Base-by-base conservation (phyloP, 2,329 filamentous ascomycete species). In the Neocatenulostroma microsporum region DNA sequence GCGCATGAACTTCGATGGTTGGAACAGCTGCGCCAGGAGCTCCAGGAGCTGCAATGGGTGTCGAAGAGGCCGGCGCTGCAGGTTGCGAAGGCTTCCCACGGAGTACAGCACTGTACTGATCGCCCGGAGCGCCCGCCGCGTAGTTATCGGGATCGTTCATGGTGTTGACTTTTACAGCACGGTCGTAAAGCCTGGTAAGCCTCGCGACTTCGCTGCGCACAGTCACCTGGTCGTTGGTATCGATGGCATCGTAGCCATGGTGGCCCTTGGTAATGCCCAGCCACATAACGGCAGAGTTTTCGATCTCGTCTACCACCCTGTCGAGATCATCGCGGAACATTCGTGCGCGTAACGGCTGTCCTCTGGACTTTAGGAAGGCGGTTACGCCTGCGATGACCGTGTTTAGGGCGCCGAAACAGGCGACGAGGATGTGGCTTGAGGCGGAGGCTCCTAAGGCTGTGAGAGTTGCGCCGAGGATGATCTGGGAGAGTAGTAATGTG, bases 221-320 rank as follows among this genome's bases (percentile, higher is more conserved):
- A n/a, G 61, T 67, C 21, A 67, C 62, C 4, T 48, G 43, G 17
- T 63, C 60, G 21, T 66, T 64, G 2, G 60, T 64, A 34, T 66
- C 63, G 27, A 68, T 64, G 25, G 65, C 64, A 38, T 65, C 61
- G 44, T 67, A 68, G 9, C 65, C 65, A 37, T 68, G 63, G 9
- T 61, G 53, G 2, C 54, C 54, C n/a, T 55, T 55, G 21, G 54
- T 54, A 21, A 68, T 67, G 12, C 64, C 65, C 20, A 62, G 47
- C 64, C 64, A 63, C 61, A 64, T 64, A 13, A 58, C 51, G 11
- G 61, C 61, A 3, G 55, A 59, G 29, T 62, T 62, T 42, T 64
- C 60, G 37, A 63, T 63, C 50, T 64, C 61, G 28, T 64, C 61
- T 2, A 64, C 60, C 2, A 58, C 58, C 10, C 62, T 50, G 15